Evolutionary conservation across 1,284 basidiomycete genomes (phyloP).

Genomic region (Phylloboletellus chloephorus): DNA sequence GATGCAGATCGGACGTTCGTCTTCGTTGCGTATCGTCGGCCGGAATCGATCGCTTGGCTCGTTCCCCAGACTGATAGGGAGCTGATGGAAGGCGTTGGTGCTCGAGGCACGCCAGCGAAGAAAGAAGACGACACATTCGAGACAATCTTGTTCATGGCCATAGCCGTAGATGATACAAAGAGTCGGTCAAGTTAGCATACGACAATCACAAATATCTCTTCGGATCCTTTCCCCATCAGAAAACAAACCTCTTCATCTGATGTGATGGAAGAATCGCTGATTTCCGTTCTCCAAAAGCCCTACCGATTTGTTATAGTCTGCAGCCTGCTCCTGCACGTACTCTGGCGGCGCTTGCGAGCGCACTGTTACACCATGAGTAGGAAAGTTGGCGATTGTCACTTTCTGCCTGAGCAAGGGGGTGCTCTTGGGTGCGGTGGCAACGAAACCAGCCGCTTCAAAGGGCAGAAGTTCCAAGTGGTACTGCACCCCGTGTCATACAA

Average conservation of each 20-base stretch:
- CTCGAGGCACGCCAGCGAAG: constrained; percentile 35
- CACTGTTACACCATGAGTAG: constrained; percentile 37
- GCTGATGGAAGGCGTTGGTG: constrained; percentile 52
- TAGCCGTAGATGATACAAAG: constrained; percentile 28
- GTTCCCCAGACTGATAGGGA: constrained; percentile 50
- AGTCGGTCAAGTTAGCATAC: background rate
- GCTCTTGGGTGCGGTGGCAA: constrained; percentile 20
- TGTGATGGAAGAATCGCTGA: constrained; percentile 42
- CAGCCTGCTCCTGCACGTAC: constrained; percentile 40
- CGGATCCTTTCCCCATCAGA: background rate
- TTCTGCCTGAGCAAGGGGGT: constrained; percentile 38
- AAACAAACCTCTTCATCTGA: constrained; percentile 7
- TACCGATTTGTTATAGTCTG: constrained; percentile 48
- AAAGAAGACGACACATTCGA: constrained; percentile 68
- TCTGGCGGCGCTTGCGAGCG: constrained; percentile 52
- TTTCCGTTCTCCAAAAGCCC: constrained; percentile 55
- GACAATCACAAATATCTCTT: too few species aligned
- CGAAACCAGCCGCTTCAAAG: constrained; percentile 44
- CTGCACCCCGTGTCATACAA: constrained; percentile 26
- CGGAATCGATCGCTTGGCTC: constrained; percentile 51
- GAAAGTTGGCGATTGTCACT: constrained; percentile 41
- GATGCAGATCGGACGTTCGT: constrained; percentile 49
- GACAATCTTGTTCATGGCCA: constrained; percentile 53
- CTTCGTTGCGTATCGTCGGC: constrained; percentile 53
- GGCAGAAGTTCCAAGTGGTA: constrained; percentile 45